Conservation (phyloP, 345 rosid genomes). For the Psidium guajava region DNA sequence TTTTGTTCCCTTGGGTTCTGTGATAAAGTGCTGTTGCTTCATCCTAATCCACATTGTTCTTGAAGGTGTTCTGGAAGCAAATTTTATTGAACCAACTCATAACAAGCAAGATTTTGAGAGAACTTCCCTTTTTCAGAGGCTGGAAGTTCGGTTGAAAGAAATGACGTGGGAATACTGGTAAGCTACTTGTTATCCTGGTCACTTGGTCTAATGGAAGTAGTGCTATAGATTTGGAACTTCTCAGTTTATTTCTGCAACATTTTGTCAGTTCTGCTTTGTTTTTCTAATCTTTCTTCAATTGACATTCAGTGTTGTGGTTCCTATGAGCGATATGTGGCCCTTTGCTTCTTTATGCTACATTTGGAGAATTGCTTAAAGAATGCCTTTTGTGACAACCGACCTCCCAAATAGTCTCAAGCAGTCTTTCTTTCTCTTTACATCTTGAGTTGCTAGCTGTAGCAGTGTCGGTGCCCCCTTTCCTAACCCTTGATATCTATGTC, state of each 20-base stretch:
- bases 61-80: conserved; percentile 82
- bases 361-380: neutral
- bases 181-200: neutral
- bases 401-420: neutral
- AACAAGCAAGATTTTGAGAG: conserved; percentile 97
- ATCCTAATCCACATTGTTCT: neutral
- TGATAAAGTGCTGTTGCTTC: neutral
- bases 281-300: neutral
- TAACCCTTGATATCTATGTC: neutral
- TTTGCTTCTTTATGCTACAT: neutral
- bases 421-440: neutral
- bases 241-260: neutral
- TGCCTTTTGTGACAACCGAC: neutral
- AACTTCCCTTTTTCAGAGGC: conserved; percentile 88
- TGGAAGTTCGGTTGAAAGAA: conserved; percentile 85
- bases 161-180: conserved; percentile 95
- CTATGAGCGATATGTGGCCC: neutral
- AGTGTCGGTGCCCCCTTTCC: neutral
- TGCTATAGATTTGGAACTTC: neutral
- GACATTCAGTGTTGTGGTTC: neutral
- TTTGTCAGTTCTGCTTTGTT: neutral
- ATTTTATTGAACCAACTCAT: conserved; percentile 89
- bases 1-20: neutral
- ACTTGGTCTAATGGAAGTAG: neutral
- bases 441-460: neutral